Conservation (phyloP, 2,329 filamentous ascomycete genomes). For the Parafenestella ontariensis region DNA sequence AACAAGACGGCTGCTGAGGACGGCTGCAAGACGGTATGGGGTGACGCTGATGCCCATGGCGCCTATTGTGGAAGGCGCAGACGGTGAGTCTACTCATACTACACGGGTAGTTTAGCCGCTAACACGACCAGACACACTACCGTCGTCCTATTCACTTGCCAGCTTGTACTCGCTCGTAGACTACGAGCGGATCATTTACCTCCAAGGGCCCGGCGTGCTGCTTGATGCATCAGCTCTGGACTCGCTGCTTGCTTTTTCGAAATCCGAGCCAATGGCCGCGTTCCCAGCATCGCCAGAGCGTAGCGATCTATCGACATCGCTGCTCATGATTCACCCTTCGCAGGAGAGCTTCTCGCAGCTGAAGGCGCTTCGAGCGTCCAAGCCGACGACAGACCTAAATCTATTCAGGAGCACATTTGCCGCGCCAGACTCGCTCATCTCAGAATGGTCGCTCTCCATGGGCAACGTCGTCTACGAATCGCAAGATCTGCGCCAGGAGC, state of each 20-base stretch:
- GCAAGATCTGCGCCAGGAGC: conserved; percentile 33
- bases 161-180: conserved; percentile 54
- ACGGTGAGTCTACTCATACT: conserved; percentile 27
- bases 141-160: conserved; percentile 54
- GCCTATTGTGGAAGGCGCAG: conserved; percentile 45
- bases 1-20: conserved; percentile 53
- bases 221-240: conserved; percentile 57
- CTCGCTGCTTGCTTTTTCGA: conserved; percentile 51
- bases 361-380: conserved; percentile 32
- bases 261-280: conserved; percentile 45
- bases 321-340: conserved; percentile 49
- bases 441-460: conserved; percentile 48
- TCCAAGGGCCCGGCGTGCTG: conserved; percentile 55
- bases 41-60: conserved; percentile 55
- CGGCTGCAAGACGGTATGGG: conserved; percentile 55
- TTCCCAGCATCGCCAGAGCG: conserved; percentile 41
- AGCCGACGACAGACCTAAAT: conserved; percentile 38
- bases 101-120: conserved; percentile 1
- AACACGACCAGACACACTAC: conserved; percentile 30
- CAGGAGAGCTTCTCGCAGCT: conserved; percentile 40
- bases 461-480: conserved; percentile 50
- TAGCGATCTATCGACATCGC: conserved; percentile 44
- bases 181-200: conserved; percentile 54
- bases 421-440: conserved; percentile 44
- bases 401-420: conserved; percentile 44